Base-by-base conservation (phyloP, 2,329 filamentous ascomycete species). In the Cladosporium sp. region DNA sequence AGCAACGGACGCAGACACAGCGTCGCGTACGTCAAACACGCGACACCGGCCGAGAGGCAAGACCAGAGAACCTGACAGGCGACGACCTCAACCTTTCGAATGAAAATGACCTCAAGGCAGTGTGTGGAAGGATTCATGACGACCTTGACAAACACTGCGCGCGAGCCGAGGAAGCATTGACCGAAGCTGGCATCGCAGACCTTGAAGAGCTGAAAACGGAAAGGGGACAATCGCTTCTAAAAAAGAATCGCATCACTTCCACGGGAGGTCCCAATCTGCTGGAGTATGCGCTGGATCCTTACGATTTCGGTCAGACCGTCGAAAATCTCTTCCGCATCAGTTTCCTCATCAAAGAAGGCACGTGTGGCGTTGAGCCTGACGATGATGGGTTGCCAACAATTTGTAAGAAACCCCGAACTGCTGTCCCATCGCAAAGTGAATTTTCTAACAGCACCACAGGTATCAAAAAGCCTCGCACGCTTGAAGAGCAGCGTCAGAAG, bases 281-380 rank as follows among this genome's bases (percentile, higher is more conserved):
- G 66, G 83, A 86, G 46, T 97, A 96, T 59, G 88, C 90, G 35
- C 79, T 97, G 56, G 95, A 98, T 59, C 93, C 93, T 0, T 74
- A 74, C 33, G 95, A 89, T 0, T 98, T 97, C 61, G 88, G 88
- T 0, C 93, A 98, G 68, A 95, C 90, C 0, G 84, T 98, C 6
- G 93, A 98, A 66, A 98, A 98, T 61, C 76, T 98, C 60, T 98
- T 98, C 68, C 97, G 97, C 66, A 81, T 95, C 59, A 94, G 88
- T 65, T 98, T 98, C 63, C 72, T 98, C 53, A 89, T 97, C 53
- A 83, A 88, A 51, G 93, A 98, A 69, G 90, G 90, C 9, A 82
- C 79, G 53, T 80, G 90, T 5, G 82, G 81, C 29, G 77, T 98
- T n/a, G 75, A 80, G 3, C 78, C 82, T 50, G 91, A 96, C 62